A percentile compares a stretch with the other conserved stretches of the same genome.
Evolutionary conservation across 2,329 filamentous ascomycete species (phyloP).

Genomic region (Chalaropsis ovoidea): DNA sequence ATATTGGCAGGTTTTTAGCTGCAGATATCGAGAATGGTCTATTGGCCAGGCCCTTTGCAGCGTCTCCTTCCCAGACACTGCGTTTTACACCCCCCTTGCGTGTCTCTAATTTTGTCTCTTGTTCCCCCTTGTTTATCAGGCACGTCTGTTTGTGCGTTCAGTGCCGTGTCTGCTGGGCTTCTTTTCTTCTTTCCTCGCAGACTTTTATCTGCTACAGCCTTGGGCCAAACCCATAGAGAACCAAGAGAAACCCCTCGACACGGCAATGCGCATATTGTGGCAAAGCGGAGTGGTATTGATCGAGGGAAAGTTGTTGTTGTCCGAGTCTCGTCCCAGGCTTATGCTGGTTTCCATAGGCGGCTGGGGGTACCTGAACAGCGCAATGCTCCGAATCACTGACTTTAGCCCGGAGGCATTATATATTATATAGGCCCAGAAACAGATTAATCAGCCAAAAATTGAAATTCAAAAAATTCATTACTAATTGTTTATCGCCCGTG

Average conservation of each 20-base stretch:
- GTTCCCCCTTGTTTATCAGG: conserved; percentile 9
- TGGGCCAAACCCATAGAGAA: too few relatives aligned
- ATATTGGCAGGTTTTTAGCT: not conserved
- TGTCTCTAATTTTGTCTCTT: conserved; percentile 4
- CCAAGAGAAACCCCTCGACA: not conserved
- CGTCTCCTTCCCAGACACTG: not conserved
- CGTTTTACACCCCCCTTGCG: conserved; percentile 8
- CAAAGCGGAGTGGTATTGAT: conserved; percentile 16
- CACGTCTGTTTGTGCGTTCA: conserved; percentile 22
- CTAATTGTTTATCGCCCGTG: not conserved
- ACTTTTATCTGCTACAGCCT: not conserved
- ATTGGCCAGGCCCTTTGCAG: not conserved
- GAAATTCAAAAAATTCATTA: conserved; percentile 12
- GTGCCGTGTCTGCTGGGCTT: not conserved
- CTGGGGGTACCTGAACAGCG: conserved; percentile 33
- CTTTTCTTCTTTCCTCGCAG: not conserved
- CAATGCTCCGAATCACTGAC: conserved; percentile 6
- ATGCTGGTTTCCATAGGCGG: conserved; percentile 6
- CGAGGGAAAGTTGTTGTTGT: not conserved
- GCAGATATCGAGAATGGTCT: not conserved
- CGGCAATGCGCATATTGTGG: conserved; percentile 23
- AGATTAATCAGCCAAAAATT: conserved; percentile 24
- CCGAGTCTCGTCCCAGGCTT: not conserved
- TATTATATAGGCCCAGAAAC: conserved; percentile 23
- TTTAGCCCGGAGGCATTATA: conserved; percentile 24